Evolutionary conservation across 805 yeast genomes (phyloP).

Genomic region (Saturnispora ahearnii): DNA sequence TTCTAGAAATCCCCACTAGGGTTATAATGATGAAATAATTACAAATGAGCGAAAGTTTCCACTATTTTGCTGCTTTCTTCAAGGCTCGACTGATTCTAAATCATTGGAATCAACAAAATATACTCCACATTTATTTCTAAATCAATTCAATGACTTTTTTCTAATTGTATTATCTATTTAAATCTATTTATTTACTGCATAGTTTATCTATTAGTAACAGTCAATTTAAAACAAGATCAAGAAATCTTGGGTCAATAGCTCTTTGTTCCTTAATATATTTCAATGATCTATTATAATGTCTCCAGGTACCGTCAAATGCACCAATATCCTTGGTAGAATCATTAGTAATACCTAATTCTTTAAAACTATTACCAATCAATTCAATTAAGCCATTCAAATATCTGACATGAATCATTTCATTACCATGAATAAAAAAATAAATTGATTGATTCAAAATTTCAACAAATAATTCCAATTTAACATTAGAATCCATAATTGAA

Average conservation of each 20-base stretch:
- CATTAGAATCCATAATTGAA: constrained; percentile 75
- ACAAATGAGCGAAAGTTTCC: too few species aligned
- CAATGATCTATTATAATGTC: constrained; percentile 65
- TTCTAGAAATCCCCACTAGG: too few species aligned
- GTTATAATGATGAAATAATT: too few species aligned
- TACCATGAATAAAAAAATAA: constrained; percentile 78
- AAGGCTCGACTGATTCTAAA: too few species aligned
- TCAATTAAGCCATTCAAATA: constrained; percentile 84
- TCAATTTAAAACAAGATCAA: constrained; percentile 8
- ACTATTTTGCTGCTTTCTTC: too few species aligned
- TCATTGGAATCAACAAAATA: too few species aligned
- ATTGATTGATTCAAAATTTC: constrained; percentile 83
- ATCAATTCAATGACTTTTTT: too few species aligned
- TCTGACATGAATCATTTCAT: constrained; percentile 54
- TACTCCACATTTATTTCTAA: too few species aligned
- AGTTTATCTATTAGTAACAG: background rate
- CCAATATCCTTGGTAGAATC: background rate
- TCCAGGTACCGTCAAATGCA: constrained; percentile 27
- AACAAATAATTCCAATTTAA: constrained; percentile 73
- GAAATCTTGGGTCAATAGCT: constrained; percentile 58
- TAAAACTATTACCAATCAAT: constrained; percentile 60
- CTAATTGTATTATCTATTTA: background rate
- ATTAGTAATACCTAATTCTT: constrained; percentile 15
- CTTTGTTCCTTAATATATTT: constrained; percentile 62
- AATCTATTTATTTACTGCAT: background rate